Evolutionary conservation across 371 early-diverging fungal genomes (phyloP).

Genomic region (Nematocida homosporus): DNA sequence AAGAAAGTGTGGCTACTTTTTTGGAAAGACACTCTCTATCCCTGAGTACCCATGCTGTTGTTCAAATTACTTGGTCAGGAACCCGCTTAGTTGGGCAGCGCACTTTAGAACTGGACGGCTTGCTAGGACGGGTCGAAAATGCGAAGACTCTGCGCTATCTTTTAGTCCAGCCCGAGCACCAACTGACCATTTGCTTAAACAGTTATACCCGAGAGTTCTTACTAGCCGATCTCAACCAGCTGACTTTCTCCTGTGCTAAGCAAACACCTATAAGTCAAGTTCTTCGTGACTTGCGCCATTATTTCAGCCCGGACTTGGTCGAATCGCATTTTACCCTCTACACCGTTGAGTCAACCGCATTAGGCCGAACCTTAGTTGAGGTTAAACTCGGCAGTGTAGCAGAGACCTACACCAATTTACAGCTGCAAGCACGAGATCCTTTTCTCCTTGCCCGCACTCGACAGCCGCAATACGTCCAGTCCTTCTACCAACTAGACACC

Average conservation of each 20-base stretch:
- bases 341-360: neutral
- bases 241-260: neutral
- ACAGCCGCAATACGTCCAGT: neutral
- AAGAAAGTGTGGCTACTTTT: constrained; percentile 30
- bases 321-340: constrained; percentile 21
- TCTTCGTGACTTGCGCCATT: neutral
- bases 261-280: neutral
- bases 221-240: neutral
- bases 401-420: neutral
- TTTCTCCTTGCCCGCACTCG: neutral
- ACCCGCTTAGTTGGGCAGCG: neutral
- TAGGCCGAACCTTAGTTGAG: neutral
- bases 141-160: neutral
- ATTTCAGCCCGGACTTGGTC: neutral
- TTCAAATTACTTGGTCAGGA: neutral
- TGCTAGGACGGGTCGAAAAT: neutral
- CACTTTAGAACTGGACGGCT: neutral
- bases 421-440: constrained; percentile 35
- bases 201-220: neutral
- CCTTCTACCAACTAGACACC: constrained; percentile 21
- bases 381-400: neutral
- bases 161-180: neutral
- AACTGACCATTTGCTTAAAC: constrained; percentile 10
- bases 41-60: neutral
- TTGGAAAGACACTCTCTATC: constrained; percentile 19